Evolutionary conservation across 805 yeast genomes (phyloP), one percentile per base, ranked within the genome.

Genomic region (Torulaspora indica): DNA sequence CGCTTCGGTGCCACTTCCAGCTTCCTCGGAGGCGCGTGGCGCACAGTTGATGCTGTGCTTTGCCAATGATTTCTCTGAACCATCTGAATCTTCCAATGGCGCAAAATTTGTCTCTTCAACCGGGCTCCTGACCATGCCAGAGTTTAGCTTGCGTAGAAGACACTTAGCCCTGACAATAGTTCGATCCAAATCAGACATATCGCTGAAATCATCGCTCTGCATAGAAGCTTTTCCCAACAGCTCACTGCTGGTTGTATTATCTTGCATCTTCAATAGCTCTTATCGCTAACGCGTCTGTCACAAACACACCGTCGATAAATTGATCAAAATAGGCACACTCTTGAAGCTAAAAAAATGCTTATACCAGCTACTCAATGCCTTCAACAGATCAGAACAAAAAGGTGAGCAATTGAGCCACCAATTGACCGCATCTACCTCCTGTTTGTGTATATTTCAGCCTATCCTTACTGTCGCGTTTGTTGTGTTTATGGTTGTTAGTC

Each of bases 71-170:
- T 24, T 17, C 20, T 40, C 32, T 1, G 34, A 20, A 10, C 14
- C 27, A 7, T 23, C 31, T 8, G 29, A 18, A 13, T 35, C 32
- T 7, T 43, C 46, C 14, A 24, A 14, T 13, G 33, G 29, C 15
- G 31, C 20, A 13, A 28, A 35, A 8, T 24, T 15, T n/a, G 14
- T 23, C 24, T 42, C 45, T 28, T 49, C 51, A 5, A 45, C 36
- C 8, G 55, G 55, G 29, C 51, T 46, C 22, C 36, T 31, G 4
- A 49, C 35, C 35, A 39, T 39, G 18, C 35, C 38, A 4, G 49
- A 17, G 36, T 12, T 41, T 13, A 48, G 10, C 23, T 37, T 37
- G 5, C 49, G 45, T 4, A 53, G 38, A 10, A 51, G 33, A n/a
- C 25, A 18, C 30, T 41, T 51, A 8, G 53, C 55, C 34, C 31